These are phyloP conservation scores for Daphne laureola DNA, from an alignment of 441 rosid species.

Conservation along the genomic window DNA sequence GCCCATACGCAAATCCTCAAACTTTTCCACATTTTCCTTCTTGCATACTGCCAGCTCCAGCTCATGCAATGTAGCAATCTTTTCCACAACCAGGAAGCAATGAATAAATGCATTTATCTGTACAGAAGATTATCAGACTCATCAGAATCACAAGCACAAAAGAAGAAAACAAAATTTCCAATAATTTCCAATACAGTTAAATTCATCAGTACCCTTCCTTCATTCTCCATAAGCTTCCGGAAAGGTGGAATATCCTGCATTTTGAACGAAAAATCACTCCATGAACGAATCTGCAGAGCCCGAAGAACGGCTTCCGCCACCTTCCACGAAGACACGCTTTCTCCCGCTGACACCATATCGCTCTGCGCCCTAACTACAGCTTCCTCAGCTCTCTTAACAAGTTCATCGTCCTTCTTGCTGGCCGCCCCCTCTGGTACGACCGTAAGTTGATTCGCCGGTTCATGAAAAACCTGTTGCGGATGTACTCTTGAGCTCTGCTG, in stretches of 20 bases:
- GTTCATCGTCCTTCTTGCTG: conserved; percentile 20
- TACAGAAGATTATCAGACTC: conserved; percentile 9
- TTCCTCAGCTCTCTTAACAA: conserved; percentile 30
- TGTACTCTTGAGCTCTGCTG: background rate
- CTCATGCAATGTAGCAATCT: conserved; percentile 72
- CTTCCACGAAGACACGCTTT: conserved; percentile 60
- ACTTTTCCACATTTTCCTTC: conserved; percentile 63
- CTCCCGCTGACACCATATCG: conserved; percentile 35
- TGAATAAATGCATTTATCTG: conserved; percentile 90
- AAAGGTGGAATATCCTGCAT: conserved; percentile 77
- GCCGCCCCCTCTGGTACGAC: conserved; percentile 13
- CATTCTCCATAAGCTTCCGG: conserved; percentile 47
- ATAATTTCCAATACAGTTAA: background rate
- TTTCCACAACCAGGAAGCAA: conserved; percentile 77
- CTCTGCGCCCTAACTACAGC: conserved; percentile 46
- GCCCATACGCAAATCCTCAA: conserved; percentile 74
- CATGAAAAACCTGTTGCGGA: conserved; percentile 5
- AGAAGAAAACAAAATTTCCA: background rate
- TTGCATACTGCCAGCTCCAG: conserved; percentile 75
- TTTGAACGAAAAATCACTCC: conserved; percentile 66
- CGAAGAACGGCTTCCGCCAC: conserved; percentile 42
- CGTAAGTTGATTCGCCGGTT: conserved; percentile 2
- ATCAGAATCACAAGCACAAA: background rate
- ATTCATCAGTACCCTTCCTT: conserved; percentile 54
- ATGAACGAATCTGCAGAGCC: conserved; percentile 50